Evolutionary conservation across 352 stramenopile genomes (phyloP).

Genomic region (Globisporangium camurandrum): DNA sequence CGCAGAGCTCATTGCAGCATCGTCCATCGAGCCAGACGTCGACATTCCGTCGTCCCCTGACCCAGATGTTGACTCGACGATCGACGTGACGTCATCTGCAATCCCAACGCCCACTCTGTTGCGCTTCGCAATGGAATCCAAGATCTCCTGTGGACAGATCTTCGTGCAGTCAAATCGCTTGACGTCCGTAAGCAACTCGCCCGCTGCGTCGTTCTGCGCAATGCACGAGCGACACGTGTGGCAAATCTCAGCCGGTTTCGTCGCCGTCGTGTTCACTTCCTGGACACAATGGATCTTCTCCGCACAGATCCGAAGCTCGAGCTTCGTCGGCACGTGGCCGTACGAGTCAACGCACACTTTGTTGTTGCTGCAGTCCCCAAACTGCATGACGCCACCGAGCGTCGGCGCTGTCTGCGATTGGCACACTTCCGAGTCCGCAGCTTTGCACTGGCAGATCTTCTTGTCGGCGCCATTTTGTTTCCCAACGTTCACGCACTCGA

Average conservation of each 20-base stretch:
- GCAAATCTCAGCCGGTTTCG: slow-evolving; percentile 54
- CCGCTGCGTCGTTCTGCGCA: slow-evolving; percentile 56
- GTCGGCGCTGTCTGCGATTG: slow-evolving; percentile 35
- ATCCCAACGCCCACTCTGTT: slow-evolving; percentile 52
- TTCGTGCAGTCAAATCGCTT: slow-evolving; percentile 71
- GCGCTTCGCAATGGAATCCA: slow-evolving; percentile 50
- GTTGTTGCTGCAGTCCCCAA: slow-evolving; percentile 51
- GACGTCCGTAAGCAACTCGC: slow-evolving; percentile 34
- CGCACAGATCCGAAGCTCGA: slow-evolving; percentile 48
- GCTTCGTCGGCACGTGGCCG: slow-evolving; percentile 40
- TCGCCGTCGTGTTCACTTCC: slow-evolving; percentile 59
- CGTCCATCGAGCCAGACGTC: slow-evolving; percentile 2
- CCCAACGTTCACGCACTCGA: slow-evolving; percentile 58
- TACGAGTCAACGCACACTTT: slow-evolving; percentile 51
- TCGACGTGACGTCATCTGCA: slow-evolving; percentile 37
- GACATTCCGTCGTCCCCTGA: slow-evolving; percentile 14
- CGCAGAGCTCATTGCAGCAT: background rate
- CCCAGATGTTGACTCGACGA: slow-evolving; percentile 15
- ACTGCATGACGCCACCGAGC: slow-evolving; percentile 39
- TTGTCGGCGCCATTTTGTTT: slow-evolving; percentile 57
- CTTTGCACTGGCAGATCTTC: slow-evolving; percentile 51
- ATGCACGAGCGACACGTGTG: slow-evolving; percentile 81
- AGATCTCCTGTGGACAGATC: slow-evolving; percentile 59
- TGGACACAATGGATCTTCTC: slow-evolving; percentile 69
- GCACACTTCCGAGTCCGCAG: slow-evolving; percentile 33